Percentiles rank a stretch among this genome's conserved stretches.
Conservation (phyloP, 176 grass and related monocot species). For the Phyllostachys edulis region DNA sequence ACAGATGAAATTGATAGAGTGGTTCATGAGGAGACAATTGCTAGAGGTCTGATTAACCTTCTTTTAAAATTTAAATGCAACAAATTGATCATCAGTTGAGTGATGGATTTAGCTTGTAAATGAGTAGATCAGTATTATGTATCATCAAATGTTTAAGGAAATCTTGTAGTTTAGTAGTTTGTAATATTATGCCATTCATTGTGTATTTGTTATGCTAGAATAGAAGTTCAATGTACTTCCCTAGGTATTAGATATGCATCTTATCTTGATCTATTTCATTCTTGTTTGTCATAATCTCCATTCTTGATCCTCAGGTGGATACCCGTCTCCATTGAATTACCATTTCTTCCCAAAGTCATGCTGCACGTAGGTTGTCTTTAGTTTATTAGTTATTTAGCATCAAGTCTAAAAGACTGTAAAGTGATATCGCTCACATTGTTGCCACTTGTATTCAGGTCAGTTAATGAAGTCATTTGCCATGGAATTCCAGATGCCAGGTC, state of each 20-base stretch:
- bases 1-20: slow-evolving; percentile 99
- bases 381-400: slow-evolving; percentile 26
- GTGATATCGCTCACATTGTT: slow-evolving; percentile 27
- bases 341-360: slow-evolving; percentile 99
- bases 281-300: slow-evolving; percentile 5
- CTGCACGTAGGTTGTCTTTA: slow-evolving; percentile 89
- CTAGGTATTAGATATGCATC: slow-evolving; percentile 13
- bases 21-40: slow-evolving; percentile 90
- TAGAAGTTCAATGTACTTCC: slow-evolving; percentile 7
- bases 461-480: slow-evolving; percentile 98
- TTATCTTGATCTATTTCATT: slow-evolving; percentile 14
- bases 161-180: neutral
- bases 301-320: slow-evolving; percentile 72
- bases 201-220: neutral
- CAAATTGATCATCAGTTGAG: slow-evolving; percentile 7
- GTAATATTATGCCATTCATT: neutral
- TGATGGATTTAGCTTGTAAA: slow-evolving; percentile 6
- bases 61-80: slow-evolving; percentile 21
- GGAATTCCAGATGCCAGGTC: slow-evolving; percentile 99
- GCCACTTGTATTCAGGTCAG: slow-evolving; percentile 60
- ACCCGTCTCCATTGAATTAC: slow-evolving; percentile 96
- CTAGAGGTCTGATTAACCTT: slow-evolving; percentile 57
- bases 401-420: slow-evolving; percentile 9
- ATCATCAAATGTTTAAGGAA: neutral
- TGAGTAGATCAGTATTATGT: neutral